Conservation (phyloP, 768 basidiomycete genomes). For the Sistotremastrum niveocremeum region DNA sequence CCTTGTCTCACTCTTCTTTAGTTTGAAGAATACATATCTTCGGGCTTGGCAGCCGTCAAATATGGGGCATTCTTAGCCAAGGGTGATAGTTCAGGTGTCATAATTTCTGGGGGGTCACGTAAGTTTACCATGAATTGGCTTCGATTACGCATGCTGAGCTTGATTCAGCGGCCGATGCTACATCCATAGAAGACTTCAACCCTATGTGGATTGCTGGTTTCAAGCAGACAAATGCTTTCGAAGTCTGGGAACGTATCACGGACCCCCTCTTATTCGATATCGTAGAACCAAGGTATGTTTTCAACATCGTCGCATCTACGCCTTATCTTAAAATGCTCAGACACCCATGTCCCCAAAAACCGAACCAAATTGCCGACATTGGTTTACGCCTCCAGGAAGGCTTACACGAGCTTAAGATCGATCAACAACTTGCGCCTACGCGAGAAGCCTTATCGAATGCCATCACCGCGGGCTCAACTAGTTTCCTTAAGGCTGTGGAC, state of each 20-base stretch:
- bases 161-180: conserved; percentile 36
- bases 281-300: conserved; percentile 70
- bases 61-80: conserved; percentile 77
- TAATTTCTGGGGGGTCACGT: conserved; percentile 56
- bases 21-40: conserved; percentile 93
- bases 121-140: neutral
- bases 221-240: conserved; percentile 73
- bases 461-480: conserved; percentile 56
- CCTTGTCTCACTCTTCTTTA: conserved; percentile 13
- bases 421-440: conserved; percentile 88
- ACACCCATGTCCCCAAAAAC: conserved; percentile 88
- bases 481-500: conserved; percentile 82
- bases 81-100: conserved; percentile 44
- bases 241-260: conserved; percentile 82
- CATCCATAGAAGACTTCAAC: conserved; percentile 68
- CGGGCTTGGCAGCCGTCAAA: conserved; percentile 77
- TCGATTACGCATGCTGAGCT: conserved; percentile 12
- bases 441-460: conserved; percentile 80
- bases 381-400: conserved; percentile 87
- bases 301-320: conserved; percentile 1
- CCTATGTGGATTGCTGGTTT: conserved; percentile 82
- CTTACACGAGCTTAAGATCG: conserved; percentile 83
- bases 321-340: conserved; percentile 22
- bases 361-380: conserved; percentile 81
- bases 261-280: conserved; percentile 93